These are phyloP conservation scores for Lactarius psammicola DNA, from an alignment of 768 basidiomycete genomes.

Conservation along the genomic window DNA sequence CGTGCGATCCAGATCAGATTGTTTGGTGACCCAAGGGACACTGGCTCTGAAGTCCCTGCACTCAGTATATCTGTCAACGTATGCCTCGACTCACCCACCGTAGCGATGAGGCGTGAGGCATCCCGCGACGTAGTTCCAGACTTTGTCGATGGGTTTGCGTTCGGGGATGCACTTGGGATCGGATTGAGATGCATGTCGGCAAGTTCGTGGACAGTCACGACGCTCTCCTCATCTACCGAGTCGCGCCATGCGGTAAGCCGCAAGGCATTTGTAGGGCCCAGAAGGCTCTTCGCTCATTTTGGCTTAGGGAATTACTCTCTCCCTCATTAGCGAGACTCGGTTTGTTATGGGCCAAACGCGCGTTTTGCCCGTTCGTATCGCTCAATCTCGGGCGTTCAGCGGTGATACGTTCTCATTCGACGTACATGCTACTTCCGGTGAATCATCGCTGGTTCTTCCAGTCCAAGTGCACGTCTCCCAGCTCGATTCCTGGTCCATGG, in stretches of 20 bases:
- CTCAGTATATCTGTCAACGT: slow-evolving; percentile 51
- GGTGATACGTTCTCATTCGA: slow-evolving; percentile 42
- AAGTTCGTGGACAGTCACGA: slow-evolving; percentile 52
- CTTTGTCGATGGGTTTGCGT: slow-evolving; percentile 71
- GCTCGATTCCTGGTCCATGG: slow-evolving; percentile 41
- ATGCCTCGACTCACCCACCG: slow-evolving; percentile 38
- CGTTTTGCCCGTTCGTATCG: slow-evolving; percentile 51
- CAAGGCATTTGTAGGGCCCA: slow-evolving; percentile 6
- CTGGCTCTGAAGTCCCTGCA: slow-evolving; percentile 43
- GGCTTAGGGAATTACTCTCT: slow-evolving; percentile 14
- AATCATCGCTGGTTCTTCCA: slow-evolving; percentile 33
- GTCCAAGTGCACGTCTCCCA: slow-evolving; percentile 49
- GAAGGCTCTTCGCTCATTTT: not conserved
- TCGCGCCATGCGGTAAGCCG: slow-evolving; percentile 19
- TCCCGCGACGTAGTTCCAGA: slow-evolving; percentile 60
- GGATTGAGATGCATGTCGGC: slow-evolving; percentile 51
- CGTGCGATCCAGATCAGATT: slow-evolving; percentile 59
- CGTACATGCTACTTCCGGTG: slow-evolving; percentile 35
- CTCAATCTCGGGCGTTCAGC: slow-evolving; percentile 42
- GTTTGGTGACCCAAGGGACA: slow-evolving; percentile 68
- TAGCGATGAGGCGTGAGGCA: slow-evolving; percentile 42
- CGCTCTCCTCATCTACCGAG: slow-evolving; percentile 29
- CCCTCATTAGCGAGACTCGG: slow-evolving; percentile 4
- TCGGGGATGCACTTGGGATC: slow-evolving; percentile 69
- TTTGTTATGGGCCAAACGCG: slow-evolving; percentile 35